Conservation (phyloP, 2,329 filamentous ascomycete genomes). For the Aureobasidium sp. region DNA sequence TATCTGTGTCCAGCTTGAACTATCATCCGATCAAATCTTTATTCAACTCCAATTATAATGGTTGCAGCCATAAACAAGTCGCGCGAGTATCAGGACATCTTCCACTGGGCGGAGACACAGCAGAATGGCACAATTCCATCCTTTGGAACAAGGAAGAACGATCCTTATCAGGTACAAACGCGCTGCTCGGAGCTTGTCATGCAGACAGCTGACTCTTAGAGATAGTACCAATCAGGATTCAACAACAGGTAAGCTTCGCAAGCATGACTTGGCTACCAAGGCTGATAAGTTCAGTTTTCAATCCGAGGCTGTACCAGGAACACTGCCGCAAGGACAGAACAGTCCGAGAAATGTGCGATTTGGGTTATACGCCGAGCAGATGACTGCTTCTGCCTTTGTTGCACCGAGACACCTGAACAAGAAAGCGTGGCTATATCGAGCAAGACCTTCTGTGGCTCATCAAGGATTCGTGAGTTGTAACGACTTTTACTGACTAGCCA, state of each 20-base stretch:
- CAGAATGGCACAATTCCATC: not conserved
- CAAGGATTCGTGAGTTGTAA: constrained; percentile 21
- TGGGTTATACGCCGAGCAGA: constrained; percentile 39
- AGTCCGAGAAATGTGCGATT: constrained; percentile 37
- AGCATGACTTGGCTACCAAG: no score
- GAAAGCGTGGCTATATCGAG: constrained; percentile 40
- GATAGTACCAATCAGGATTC: not conserved
- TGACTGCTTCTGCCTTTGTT: constrained; percentile 39
- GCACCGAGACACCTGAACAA: constrained; percentile 36
- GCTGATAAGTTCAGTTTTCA: constrained; percentile 24
- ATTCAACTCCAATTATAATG: no score
- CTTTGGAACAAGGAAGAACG: not conserved
- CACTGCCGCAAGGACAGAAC: constrained; percentile 37
- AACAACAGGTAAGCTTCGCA: not conserved
- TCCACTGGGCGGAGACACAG: not conserved
- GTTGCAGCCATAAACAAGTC: not conserved
- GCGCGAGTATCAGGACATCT: not conserved
- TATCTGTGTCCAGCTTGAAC: not conserved
- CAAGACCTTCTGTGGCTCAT: constrained; percentile 37
- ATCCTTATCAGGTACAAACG: not conserved
- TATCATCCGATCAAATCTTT: not conserved
- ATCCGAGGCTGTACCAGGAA: constrained; percentile 37
- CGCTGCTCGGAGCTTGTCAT: not conserved
- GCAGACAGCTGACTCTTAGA: not conserved
- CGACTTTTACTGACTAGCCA: no score